Base-by-base conservation (phyloP, 352 stramenopile genomes). In the Globisporangium uncinulatum region DNA sequence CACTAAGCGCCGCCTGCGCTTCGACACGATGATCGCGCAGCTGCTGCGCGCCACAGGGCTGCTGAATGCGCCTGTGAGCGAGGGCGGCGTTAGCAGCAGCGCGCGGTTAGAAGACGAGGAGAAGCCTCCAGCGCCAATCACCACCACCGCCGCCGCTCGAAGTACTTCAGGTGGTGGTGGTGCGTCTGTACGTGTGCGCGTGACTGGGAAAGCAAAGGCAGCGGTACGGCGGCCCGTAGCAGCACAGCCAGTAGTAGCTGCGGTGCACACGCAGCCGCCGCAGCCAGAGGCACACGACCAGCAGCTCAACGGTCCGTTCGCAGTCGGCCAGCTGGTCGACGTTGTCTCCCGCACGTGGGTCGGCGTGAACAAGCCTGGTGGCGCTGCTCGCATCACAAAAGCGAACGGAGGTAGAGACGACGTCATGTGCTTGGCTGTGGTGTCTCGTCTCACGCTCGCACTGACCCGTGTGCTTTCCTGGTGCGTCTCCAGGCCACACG, bases 351-450 rank as follows among this genome's bases (percentile, higher is more conserved):
- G 94, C 14, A 97, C 87, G 55, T 97, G 90, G 89, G 64, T 83
- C 5, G 94, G 94, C 0, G 87, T 97, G 24, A 98, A 98, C 74
- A 95, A 96, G 69, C 79, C 71, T 11, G 92, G 94, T 19, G 94
- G 94, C 11, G 74, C 90, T 1, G 94, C 74, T 10, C 77, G 81
- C 55, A 90, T 97, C 48, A 87, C 69, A 4, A 69, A 79, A 15
- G 63, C 87, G 19, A 66, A 94, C 49, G 63, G 39, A 9, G 64
- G 76, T 86, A 54, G 21, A 52, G 48, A 10, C 19, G n/a, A 6
- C 9, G 36, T 3, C 29, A 31, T 13, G 37, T 4, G 34, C 15
- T 29, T 11, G 17, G 21, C n/a, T 19, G 32, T 9, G 19, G 14
- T 34, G 24, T 15, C 1, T 29, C 24, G 11, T 58, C 3, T 44